phyloP scores from a whole-genome alignment of 2,329 filamentous ascomycete genomes.

The Amylocarpus encephaloides region DNA sequence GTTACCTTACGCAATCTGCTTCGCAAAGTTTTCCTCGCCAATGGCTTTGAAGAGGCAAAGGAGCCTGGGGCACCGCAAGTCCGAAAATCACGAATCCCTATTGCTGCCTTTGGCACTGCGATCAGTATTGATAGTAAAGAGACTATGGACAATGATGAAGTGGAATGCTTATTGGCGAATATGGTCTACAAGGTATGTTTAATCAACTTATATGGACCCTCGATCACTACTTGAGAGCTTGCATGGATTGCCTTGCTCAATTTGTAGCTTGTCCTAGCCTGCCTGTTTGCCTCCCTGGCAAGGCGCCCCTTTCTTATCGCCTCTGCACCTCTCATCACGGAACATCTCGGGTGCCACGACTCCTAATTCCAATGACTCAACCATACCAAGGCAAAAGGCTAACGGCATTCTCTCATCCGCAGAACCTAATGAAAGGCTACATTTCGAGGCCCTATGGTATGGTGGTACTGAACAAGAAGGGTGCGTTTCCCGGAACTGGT shows the following conservation, averaged over 20 bases:
- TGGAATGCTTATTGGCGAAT: slow-evolving; percentile 90
- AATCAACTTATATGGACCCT: slow-evolving; percentile 1
- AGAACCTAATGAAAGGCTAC: slow-evolving; percentile 80
- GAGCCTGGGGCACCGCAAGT: slow-evolving; percentile 57
- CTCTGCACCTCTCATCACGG: slow-evolving; percentile 3
- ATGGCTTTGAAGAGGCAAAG: slow-evolving; percentile 73
- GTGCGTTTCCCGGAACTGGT: slow-evolving; percentile 89
- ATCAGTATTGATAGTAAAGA: slow-evolving; percentile 66
- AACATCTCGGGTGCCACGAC: slow-evolving; percentile 8
- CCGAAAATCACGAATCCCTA: slow-evolving; percentile 69
- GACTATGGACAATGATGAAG: slow-evolving; percentile 77
- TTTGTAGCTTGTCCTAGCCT: background rate
- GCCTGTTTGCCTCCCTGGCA: slow-evolving; percentile 5
- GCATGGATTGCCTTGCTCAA: background rate
- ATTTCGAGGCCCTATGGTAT: slow-evolving; percentile 86
- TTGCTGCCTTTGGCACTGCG: slow-evolving; percentile 79
- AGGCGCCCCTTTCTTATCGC: slow-evolving; percentile 12
- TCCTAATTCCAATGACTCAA: slow-evolving; percentile 5
- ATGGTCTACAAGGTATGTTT: slow-evolving; percentile 90
- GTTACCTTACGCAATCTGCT: slow-evolving; percentile 87
- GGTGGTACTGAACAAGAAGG: slow-evolving; percentile 86
- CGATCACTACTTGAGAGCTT: background rate
- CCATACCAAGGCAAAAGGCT: slow-evolving; percentile 2
- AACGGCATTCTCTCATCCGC: slow-evolving; percentile 1
- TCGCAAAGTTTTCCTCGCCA: slow-evolving; percentile 81